Base-by-base conservation (phyloP, 1,284 basidiomycete species). In the Heterobasidion annosum region DNA sequence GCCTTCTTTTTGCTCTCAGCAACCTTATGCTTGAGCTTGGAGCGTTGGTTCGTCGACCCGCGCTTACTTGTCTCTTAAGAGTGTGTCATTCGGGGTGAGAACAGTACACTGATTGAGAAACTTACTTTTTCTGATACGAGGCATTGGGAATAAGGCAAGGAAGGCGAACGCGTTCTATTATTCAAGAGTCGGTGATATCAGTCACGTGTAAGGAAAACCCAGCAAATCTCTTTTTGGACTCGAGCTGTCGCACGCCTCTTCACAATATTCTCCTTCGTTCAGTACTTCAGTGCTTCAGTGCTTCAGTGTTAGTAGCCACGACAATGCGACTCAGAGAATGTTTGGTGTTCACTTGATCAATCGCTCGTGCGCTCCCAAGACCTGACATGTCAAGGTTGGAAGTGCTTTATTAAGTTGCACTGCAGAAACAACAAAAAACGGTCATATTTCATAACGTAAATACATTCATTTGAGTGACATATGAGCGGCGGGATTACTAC, bases 61-160 rank as follows among this genome's bases (percentile, higher is more conserved):
- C 94, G 81, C 70, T 86, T 93, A 64, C 85, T 90, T 12, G 93
- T 94, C 75, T 91, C 93, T 97, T 10, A 8, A 42, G 7, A 34
- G 4, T 12, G 49, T 45, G n/a, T 45, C 5, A 13, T 33, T 25
- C 6, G n/a, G 15, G 13, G 16, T 42, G n/a, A 13, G 16, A 32
- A 0, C 8, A 46, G 32, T 19, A 16, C 35, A 9, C 34, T n/a
- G 40, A 33, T 34, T n/a, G 3, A 25, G 13, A n/a, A 32, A 48
- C 52, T 13, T 15, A 57, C 56, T 54, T 48, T 57, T 57, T 34
- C 53, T 43, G 35, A 54, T 54, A 32, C 49, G 37, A 42, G 48
- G 48, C 53, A 54, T 54, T 12, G 40, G 37, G 37, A 40, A 10
- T 7, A 12, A 12, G 10, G 37, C 37, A 40, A 25, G 25, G 25